Percentiles rank a stretch among this genome's conserved stretches.
Conservation (phyloP, 441 rosid species). For the Adansonia madagascariensis region DNA sequence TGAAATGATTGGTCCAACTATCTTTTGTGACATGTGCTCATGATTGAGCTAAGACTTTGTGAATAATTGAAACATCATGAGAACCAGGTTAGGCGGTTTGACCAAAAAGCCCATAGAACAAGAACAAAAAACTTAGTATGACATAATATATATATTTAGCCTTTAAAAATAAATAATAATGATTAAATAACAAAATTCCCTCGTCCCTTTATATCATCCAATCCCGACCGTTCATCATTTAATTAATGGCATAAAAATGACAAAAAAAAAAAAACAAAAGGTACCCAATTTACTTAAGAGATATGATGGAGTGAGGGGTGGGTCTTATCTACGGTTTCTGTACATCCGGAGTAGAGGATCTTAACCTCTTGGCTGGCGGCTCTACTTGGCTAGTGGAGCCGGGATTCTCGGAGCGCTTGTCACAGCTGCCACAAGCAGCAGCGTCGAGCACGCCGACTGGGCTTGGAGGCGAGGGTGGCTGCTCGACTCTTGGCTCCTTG, state of each 20-base stretch:
- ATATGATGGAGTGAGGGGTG: slow-evolving; percentile 14
- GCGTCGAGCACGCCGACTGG: slow-evolving; percentile 70
- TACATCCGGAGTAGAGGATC: slow-evolving; percentile 56
- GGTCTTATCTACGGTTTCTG: slow-evolving; percentile 49
- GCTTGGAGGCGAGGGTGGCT: slow-evolving; percentile 44
- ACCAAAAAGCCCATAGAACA: slow-evolving; percentile 8
- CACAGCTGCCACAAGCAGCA: slow-evolving; percentile 58
- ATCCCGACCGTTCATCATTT: slow-evolving; percentile 31
- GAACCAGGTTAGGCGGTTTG: background rate
- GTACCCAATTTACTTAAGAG: slow-evolving; percentile 22
- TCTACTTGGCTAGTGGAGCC: slow-evolving; percentile 34
- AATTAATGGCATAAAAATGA: slow-evolving; percentile 18
- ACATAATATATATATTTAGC: background rate
- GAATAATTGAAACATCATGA: slow-evolving; percentile 16
- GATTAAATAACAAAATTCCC: slow-evolving; percentile 30
- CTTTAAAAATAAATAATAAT: background rate
- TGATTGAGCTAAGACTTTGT: background rate
- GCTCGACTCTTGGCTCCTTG: slow-evolving; percentile 38
- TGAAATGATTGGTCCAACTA: slow-evolving; percentile 12
- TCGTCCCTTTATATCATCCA: slow-evolving; percentile 4
- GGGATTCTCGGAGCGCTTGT: slow-evolving; percentile 45
- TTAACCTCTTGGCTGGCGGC: slow-evolving; percentile 45
- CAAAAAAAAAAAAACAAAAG: background rate
- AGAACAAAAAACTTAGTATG: background rate
- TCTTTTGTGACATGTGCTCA: slow-evolving; percentile 7